Base-by-base conservation (phyloP, 148 eudicot species). In the Camellia lanceoleosa region DNA sequence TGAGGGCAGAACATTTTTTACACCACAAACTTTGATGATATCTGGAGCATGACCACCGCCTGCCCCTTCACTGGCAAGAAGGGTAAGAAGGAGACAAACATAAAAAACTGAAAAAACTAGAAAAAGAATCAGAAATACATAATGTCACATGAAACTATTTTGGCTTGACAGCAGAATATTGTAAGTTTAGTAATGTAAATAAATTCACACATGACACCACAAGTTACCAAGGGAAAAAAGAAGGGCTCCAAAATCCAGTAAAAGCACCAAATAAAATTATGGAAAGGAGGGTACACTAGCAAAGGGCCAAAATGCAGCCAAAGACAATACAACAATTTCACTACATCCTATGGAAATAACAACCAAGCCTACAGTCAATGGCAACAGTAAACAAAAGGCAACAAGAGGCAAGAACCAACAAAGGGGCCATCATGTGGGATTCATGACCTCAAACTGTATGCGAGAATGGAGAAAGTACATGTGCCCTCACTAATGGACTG, bases 11-110 rank as follows among this genome's bases (percentile, higher is more conserved):
- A 95, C 97, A 85, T 93, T 92, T 87, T 85, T 90, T 11, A 92
- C 93, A 81, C 99, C 99, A 78, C 99, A 95, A 20, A 95, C 99
- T 89, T 87, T 92, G 68, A 95, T 93, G 64, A 95, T 93, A 89
- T 95, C 99, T 68, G 99, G 99, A 83, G 99, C 99, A 91, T 95
- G 99, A 76, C 99, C 99, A 77, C 97, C 99, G 52, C 99, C 99
- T 46, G 99, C 99, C 54, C 97, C 99, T 92, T 93, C 99, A 87
- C 97, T 95, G 91, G 75, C 73, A 83, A 56, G 82, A 56, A 71
- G 76, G 75, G 55, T 60, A 64, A 61, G 52, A 71, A 49, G 9
- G 19, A 15, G 58, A 41, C 47, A 80, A 38, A 74, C 19, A 81
- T 61, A 12, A 74, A 79, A 73, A 68, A 23, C 15, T 51, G 5